These are phyloP conservation scores for Lactarius sp. DNA, from an alignment of 768 basidiomycete species.

Conservation along the genomic window DNA sequence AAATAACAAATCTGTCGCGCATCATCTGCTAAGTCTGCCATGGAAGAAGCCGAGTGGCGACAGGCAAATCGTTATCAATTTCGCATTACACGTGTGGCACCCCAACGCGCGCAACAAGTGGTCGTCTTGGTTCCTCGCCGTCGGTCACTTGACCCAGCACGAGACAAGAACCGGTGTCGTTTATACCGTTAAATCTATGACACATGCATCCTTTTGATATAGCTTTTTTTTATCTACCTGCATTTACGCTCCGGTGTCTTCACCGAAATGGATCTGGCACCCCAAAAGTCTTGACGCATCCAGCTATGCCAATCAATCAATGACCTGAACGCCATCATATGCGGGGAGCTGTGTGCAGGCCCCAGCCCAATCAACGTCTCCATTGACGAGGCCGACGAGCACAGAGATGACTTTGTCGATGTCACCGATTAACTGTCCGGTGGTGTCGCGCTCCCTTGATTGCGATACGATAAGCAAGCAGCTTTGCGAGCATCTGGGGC, in stretches of 20 bases:
- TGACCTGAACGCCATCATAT: conserved; percentile 88
- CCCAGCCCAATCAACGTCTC: conserved; percentile 68
- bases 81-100: neutral
- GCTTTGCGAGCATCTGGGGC: neutral
- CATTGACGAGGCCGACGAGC: conserved; percentile 73
- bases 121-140: neutral
- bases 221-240: neutral
- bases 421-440: conserved; percentile 82
- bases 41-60: neutral
- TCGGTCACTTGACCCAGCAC: conserved; percentile 16
- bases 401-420: conserved; percentile 85
- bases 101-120: neutral
- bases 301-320: conserved; percentile 38
- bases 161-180: conserved; percentile 3
- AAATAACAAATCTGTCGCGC: conserved; percentile 2
- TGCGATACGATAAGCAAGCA: conserved; percentile 11
- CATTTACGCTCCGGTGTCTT: conserved; percentile 3
- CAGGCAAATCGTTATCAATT: neutral
- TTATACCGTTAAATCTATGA: conserved; percentile 6
- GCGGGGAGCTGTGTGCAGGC: conserved; percentile 65
- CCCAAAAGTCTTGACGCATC: conserved; percentile 17
- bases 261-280: conserved; percentile 1
- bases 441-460: conserved; percentile 88
- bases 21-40: conserved; percentile 14
- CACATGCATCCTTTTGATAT: conserved; percentile 5